Evolutionary conservation across 2,329 filamentous ascomycete genomes (phyloP).

Genomic region (Colletotrichum camelliae): DNA sequence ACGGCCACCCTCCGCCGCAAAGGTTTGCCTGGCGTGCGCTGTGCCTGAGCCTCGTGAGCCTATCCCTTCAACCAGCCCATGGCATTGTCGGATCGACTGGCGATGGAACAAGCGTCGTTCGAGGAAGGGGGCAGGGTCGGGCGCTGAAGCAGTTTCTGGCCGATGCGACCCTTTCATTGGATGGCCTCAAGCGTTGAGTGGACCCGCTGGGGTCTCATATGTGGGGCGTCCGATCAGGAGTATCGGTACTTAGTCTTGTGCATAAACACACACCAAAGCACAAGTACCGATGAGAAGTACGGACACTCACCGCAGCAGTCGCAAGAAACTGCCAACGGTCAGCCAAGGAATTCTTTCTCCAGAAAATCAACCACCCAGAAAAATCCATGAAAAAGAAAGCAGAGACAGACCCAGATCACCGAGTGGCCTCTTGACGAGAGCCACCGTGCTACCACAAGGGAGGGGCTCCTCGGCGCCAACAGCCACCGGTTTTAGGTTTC

Average conservation of each 20-base stretch:
- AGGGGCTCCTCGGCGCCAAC: background rate
- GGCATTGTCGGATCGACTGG: slow-evolving; percentile 43
- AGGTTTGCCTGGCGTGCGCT: background rate
- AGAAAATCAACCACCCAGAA: background rate
- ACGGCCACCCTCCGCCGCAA: background rate
- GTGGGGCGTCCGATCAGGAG: background rate
- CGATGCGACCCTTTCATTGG: background rate
- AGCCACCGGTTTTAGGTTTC: slow-evolving; percentile 12
- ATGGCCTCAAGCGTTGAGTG: background rate
- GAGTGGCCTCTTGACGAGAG: background rate
- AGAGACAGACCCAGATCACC: background rate
- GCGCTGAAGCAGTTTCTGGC: slow-evolving; percentile 11
- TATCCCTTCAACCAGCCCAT: slow-evolving; percentile 19
- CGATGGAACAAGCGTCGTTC: slow-evolving; percentile 41
- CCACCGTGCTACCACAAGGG: background rate
- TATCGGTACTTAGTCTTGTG: background rate
- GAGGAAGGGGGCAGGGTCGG: slow-evolving; percentile 29
- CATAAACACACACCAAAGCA: background rate
- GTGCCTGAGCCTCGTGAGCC: background rate
- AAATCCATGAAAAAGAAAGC: background rate
- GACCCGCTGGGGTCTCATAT: background rate
- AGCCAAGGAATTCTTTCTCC: background rate
- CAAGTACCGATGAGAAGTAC: background rate
- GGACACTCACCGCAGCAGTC: background rate
- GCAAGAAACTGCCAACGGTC: background rate